Evolutionary conservation across 805 yeast genomes (phyloP), one percentile per base, ranked within the genome.

Genomic region (Ogataea haglerorum): DNA sequence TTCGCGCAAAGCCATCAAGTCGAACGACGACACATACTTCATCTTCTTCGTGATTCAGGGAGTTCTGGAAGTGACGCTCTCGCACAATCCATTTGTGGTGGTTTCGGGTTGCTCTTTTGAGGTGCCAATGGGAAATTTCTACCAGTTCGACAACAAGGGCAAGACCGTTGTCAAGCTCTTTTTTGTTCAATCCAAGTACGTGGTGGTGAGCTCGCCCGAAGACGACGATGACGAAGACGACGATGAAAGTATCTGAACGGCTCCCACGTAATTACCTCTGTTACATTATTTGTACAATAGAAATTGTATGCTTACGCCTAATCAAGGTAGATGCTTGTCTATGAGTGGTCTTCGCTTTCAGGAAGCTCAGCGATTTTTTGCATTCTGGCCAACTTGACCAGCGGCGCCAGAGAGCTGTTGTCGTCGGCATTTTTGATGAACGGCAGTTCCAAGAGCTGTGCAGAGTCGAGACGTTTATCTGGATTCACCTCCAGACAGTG

Each of bases 401-500:
- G 68, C 5, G 91, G 93, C 6, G 87, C 76, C 50, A 85, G 70
- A 2, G 82, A 68, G 9, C 67, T 56, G 24, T 79, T 84, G 28
- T 74, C 76, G 50, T 80, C 87, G 7, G 85, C 78, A 28, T 78
- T 75, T 14, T 60, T 47, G 30, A 84, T 80, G 48, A 86, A 88
- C 40, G 73, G 74, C 57, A 85, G 86, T 17, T 66, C 58, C 37
- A 91, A 69, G 48, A 91, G 68, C 50, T 87, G 83, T 24, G 73
- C 73, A 0, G 97, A 89, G 45, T 83, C 77, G 0, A 85, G 89
- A 58, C 98, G 74, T 49, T 78, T 76, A 22, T 85, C 88, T 19
- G 89, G 82, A 52, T 85, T 85, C 22, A 90, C 97, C 50, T 82
- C 85, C 47, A 91, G 70, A 59, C 93, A 83, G 73, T 82, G 74